phyloP scores from a whole-genome alignment of 306 rosid genomes.

The Prunus mongolica region DNA sequence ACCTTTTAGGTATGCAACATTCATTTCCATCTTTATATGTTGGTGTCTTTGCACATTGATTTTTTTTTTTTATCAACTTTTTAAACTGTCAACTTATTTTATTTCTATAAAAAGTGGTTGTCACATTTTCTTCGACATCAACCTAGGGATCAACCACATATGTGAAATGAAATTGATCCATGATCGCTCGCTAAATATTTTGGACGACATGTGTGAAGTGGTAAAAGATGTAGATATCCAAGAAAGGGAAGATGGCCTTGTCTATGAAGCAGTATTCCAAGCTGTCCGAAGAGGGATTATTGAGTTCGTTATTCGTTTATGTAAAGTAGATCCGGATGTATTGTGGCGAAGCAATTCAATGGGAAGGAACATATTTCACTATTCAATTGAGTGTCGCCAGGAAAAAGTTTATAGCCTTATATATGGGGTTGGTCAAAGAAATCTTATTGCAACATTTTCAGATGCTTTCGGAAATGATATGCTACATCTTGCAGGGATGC shows the following conservation, averaged over 20 bases:
- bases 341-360: rapidly evolving
- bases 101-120: background rate
- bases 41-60: background rate
- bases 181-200: background rate
- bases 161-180: background rate
- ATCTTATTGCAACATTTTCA: background rate
- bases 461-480: background rate
- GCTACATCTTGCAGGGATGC: slow-evolving; percentile 16
- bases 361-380: background rate
- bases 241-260: background rate
- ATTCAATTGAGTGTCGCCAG: background rate
- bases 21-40: no score
- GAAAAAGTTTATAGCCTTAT: slow-evolving; percentile 10
- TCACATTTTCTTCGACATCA: background rate
- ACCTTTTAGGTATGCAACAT: no score
- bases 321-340: background rate
- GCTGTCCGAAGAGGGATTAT: background rate
- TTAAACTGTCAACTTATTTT: background rate
- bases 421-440: background rate
- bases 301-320: background rate
- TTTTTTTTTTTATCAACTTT: no score
- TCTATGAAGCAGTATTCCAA: background rate
- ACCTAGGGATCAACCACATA: slow-evolving; percentile 4
- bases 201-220: background rate
- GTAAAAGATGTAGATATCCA: background rate